Evolutionary conservation across 805 yeast genomes (phyloP), one percentile per base, ranked within the genome.

Genomic region (Candida sithepensis): DNA sequence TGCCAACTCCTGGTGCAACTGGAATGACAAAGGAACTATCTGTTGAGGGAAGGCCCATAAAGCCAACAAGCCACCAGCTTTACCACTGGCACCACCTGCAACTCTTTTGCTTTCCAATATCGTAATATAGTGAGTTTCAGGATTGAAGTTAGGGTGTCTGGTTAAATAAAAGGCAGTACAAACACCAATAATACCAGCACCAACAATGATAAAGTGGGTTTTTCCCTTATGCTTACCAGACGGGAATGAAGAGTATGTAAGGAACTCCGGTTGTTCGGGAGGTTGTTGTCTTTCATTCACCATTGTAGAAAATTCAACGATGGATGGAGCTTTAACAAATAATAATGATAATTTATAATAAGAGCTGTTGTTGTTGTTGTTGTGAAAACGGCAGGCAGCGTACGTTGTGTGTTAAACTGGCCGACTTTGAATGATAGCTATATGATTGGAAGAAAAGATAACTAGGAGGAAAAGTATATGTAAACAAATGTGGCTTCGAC

Each of bases 1-100:
- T 7, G 96, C 79, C 40, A 92, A 74, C 49, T 90, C 85, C 59
- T 85, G 88, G 69, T 92, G 99, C 52, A 92, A 73, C 53, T 79
- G 78, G 69, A 90, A 94, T 42, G 95, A 84, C 46, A 92, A 72
- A 0, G 96, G 94, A 7, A 90, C 98, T 43, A 92, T 81, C 65
- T 88, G 96, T 57, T 85, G 90, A 0, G 99, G 99, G 66, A 94
- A 94, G 0, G 98, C 98, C 96, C 97, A 91, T 20, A 87, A 76
- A 1, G 98, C 97, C 43, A 92, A 69, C 43, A 92, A 73, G 0
- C 99, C 99, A 40, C 98, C 99, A 6, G 99, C 98, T 60, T 92
- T 94, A 46, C 99, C 99, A 38, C 89, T 80, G 18, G 99, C 98
- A 42, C 97, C 98, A 44, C 97, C 96, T 0, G 98, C 99, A 5